These are phyloP conservation scores for Apophysomyces sp. DNA, from an alignment of 371 early-diverging fungal genomes.

Conservation along the genomic window DNA sequence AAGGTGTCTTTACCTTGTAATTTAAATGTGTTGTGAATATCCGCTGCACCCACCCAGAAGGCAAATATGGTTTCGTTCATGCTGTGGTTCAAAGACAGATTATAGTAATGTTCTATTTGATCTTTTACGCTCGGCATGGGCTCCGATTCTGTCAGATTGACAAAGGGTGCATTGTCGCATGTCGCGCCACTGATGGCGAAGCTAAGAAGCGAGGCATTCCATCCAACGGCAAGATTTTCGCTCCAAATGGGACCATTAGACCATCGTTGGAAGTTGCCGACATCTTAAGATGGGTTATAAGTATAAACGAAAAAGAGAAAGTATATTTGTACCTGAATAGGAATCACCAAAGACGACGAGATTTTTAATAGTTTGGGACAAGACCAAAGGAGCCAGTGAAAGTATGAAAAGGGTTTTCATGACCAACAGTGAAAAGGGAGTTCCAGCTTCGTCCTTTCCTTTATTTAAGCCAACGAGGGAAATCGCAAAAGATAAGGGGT, in stretches of 20 bases:
- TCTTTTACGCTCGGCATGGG: constrained; percentile 39
- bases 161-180: constrained; percentile 34
- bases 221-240: constrained; percentile 41
- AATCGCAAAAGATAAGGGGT: neutral
- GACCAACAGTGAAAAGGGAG: neutral
- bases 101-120: constrained; percentile 43
- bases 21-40: constrained; percentile 21
- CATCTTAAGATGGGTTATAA: constrained; percentile 18
- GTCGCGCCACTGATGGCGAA: constrained; percentile 47
- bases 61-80: constrained; percentile 47
- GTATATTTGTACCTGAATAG: constrained; percentile 41
- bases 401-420: neutral
- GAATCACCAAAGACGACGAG: constrained; percentile 50
- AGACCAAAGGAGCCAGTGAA: neutral
- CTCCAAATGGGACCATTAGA: constrained; percentile 48
- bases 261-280: constrained; percentile 35
- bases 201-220: constrained; percentile 40
- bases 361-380: constrained; percentile 21
- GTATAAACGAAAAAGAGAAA: neutral
- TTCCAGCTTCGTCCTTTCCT: neutral
- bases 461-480: too few species aligned
- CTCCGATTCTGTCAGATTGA: constrained; percentile 16
- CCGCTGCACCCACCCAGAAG: constrained; percentile 46
- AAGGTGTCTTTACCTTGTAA: constrained; percentile 17
- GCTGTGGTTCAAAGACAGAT: constrained; percentile 24